A percentile compares a stretch with the other conserved stretches of the same genome.
Conservation (phyloP, 148 eudicot species). For the Fagopyrum homotropicum region DNA sequence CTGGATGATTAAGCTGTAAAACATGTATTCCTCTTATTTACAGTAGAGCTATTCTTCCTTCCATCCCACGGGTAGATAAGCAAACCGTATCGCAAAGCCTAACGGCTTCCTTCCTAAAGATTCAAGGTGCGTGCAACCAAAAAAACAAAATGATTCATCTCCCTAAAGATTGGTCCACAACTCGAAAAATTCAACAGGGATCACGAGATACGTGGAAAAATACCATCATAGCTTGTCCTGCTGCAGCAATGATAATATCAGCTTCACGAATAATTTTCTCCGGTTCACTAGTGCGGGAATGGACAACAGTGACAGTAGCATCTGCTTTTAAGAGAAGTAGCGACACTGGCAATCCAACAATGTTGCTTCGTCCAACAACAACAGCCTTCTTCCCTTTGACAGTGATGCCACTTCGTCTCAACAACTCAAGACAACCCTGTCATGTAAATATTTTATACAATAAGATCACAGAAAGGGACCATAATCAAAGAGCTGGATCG, state of each 20-base stretch:
- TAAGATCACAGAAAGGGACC: not conserved
- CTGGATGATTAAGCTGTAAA: no score
- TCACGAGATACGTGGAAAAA: not conserved
- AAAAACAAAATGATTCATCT: not conserved
- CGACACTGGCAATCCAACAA: conserved; percentile 73
- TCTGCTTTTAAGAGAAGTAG: conserved; percentile 86
- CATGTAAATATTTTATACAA: not conserved
- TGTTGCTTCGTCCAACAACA: conserved; percentile 96
- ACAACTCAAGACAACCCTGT: conserved; percentile 44
- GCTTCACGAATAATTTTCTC: conserved; percentile 77
- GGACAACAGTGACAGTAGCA: conserved; percentile 86
- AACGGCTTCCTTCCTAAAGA: no score
- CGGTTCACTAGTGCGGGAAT: conserved; percentile 73
- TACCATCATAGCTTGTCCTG: conserved; percentile 97
- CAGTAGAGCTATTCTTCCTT: no score
- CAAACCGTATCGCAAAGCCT: no score
- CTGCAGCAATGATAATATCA: conserved; percentile 92
- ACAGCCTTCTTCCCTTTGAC: conserved; percentile 86
- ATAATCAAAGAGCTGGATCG: not conserved
- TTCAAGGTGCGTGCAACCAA: not conserved
- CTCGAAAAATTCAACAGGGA: not conserved
- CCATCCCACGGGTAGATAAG: no score
- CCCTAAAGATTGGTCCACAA: not conserved
- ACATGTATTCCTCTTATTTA: no score
- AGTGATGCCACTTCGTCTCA: conserved; percentile 55